These are phyloP conservation scores for Microsporum audouinii DNA, from an alignment of 2,329 filamentous ascomycete genomes.

Conservation along the genomic window DNA sequence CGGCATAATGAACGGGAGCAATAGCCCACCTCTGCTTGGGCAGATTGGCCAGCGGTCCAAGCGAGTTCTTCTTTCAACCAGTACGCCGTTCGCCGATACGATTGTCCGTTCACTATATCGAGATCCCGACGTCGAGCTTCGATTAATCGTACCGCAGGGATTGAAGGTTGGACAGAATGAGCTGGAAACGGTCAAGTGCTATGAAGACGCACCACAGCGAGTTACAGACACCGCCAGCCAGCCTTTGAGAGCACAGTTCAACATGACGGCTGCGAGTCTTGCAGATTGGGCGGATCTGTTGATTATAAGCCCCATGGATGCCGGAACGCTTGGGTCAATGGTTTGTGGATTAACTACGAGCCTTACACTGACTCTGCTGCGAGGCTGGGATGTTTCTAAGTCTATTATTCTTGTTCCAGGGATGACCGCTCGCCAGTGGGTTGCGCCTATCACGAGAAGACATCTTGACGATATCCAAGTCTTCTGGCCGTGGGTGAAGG, in stretches of 20 bases:
- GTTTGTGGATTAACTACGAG: conserved; percentile 72
- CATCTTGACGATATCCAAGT: conserved; percentile 71
- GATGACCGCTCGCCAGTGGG: conserved; percentile 83
- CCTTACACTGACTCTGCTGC: conserved; percentile 65
- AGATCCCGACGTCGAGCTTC: conserved; percentile 31
- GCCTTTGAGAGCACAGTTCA: conserved; percentile 31
- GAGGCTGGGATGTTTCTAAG: conserved; percentile 80
- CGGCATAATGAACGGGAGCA: neutral
- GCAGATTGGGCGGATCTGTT: conserved; percentile 82
- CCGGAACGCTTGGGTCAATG: conserved; percentile 78
- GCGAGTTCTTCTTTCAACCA: conserved; percentile 29
- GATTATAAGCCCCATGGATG: conserved; percentile 72
- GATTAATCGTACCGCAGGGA: conserved; percentile 32
- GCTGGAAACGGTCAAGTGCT: conserved; percentile 29
- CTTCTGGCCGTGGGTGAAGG: conserved; percentile 79
- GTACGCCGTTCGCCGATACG: conserved; percentile 30
- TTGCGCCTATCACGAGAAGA: conserved; percentile 77
- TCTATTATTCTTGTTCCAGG: conserved; percentile 74
- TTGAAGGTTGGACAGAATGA: conserved; percentile 13
- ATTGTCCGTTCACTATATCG: conserved; percentile 29
- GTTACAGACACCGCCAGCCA: conserved; percentile 18
- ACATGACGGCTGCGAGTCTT: conserved; percentile 45
- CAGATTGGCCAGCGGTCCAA: conserved; percentile 13
- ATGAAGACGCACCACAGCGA: conserved; percentile 31
- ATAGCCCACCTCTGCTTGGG: neutral